Base-by-base conservation (phyloP, 768 basidiomycete species). In the Collybia sp. region DNA sequence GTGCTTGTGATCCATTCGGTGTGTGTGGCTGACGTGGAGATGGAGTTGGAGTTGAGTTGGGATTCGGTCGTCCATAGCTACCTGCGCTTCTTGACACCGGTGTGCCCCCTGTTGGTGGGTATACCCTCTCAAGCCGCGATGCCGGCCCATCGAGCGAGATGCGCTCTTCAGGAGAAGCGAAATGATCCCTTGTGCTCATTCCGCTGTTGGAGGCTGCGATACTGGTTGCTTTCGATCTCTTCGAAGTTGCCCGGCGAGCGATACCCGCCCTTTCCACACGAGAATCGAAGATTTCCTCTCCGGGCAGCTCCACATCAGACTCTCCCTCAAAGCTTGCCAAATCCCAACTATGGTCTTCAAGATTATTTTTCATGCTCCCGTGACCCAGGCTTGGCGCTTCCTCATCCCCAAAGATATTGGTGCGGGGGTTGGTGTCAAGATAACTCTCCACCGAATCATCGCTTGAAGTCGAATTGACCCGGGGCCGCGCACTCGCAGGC, bases 301-400 rank as follows among this genome's bases (percentile, higher is more conserved):
- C 82, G 1, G 79, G 79, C 15, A 79, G 60, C 12, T 68, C 63
- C 12, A 74, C 65, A 48, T 85, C 79, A 36, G 3, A 25, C 25
- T 91, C 88, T 18, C 86, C 87, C 49, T 89, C 85, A 56, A 88
- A 91, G 55, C 88, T 83, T 4, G 86, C 86, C 48, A 85, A 64
- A 52, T 89, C 85, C 4, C 85, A 63, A 1, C 77, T 70, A 43
- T 25, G 25, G 25, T 25, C 25, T 25, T 25, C 25, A 25, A 25
- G 25, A 25, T 25, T 25, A 8, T 8, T 25, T 8, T 25, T 8
- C 25, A 25, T 25, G 25, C 25, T 3, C 25, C 25, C 25, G 25
- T 25, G 8, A 25, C 25, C 40, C n/a, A 33, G 31, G 10, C 45
- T 34, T 10, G 51, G 48, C 3, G 46, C 54, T n/a, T 62, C 63